These are phyloP conservation scores for Funneliformis geosporum DNA, from an alignment of 192 early-diverging fungal species.

Conservation along the genomic window DNA sequence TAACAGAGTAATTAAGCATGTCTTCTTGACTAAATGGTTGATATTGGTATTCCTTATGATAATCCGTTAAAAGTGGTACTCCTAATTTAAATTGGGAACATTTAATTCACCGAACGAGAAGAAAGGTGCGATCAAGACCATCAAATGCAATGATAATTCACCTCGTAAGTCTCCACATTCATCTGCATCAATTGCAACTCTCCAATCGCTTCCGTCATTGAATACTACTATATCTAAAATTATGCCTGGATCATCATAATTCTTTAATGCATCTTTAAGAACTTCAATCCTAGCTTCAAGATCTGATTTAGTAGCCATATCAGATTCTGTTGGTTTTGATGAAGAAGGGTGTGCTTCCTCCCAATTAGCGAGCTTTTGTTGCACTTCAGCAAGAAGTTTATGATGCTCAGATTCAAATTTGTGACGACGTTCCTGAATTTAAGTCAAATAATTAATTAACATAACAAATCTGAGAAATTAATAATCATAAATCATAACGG, in stretches of 20 bases:
- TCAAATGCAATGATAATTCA: slow-evolving; percentile 25
- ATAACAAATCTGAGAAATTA: too few species aligned
- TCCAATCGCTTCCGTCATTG: slow-evolving; percentile 88
- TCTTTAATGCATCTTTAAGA: slow-evolving; percentile 58
- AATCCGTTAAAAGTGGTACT: slow-evolving; percentile 70
- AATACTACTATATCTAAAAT: slow-evolving; percentile 83
- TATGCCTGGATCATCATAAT: slow-evolving; percentile 77
- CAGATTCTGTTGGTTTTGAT: slow-evolving; percentile 40
- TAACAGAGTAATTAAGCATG: slow-evolving; percentile 86
- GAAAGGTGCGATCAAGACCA: not conserved
- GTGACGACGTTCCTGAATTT: slow-evolving; percentile 45
- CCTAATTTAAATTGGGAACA: slow-evolving; percentile 16
- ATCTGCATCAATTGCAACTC: slow-evolving; percentile 76
- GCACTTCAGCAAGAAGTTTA: slow-evolving; percentile 44
- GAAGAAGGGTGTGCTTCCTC: slow-evolving; percentile 39
- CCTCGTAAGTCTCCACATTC: slow-evolving; percentile 76
- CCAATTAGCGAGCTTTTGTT: slow-evolving; percentile 51
- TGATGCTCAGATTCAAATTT: slow-evolving; percentile 54
- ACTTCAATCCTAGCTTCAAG: slow-evolving; percentile 65
- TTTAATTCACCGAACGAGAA: not conserved
- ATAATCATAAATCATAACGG: too few species aligned
- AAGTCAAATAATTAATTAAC: not conserved
- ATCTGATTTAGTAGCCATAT: slow-evolving; percentile 55
- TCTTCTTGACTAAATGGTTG: slow-evolving; percentile 74
- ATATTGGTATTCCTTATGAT: slow-evolving; percentile 70